Base-by-base conservation (phyloP, 768 basidiomycete species). In the Podaxis mareebaensis region DNA sequence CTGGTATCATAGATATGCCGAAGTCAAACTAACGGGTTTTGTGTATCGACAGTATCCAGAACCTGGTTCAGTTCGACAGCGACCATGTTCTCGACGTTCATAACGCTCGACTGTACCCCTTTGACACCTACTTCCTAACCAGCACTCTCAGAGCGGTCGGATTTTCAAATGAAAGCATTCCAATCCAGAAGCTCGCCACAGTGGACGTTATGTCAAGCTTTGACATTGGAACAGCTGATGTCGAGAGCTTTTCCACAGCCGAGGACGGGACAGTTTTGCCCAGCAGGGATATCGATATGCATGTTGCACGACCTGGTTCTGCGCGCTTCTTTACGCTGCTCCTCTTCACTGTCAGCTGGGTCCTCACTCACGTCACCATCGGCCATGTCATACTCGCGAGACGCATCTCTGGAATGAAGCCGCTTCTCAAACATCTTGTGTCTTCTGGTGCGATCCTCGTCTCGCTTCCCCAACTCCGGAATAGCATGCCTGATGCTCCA, bases 401-500 rank as follows among this genome's bases (percentile, higher is more conserved):
- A 64, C 74, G 73, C 49, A 64, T 75, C 33, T 60, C 67, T 26
- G 75, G 75, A 7, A 62, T 71, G 7, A 73, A 71, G 40, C 61
- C 73, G 20, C 66, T 79, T 24, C 58, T 79, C 38, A 78, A 77
- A 51, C 75, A 81, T 61, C 67, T 83, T 5, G 65, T 78, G 2
- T 78, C 76, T 6, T 74, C 73, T 42, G 76, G 78, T 55, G 76
- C 76, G 11, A 79, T 81, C 40, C 67, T 85, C 13, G 68, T 85
- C 10, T 75, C 75, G 5, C 77, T 85, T 8, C 84, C 83, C 3
- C 82, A 83, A 61, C 64, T 86, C 52, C 74, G 85, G 28, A 78
- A 79, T 57, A 77, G 80, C 24, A 85, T 86, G 84, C 84, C 85
- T 24, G 83, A 85, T 69, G 82, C 81, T 5, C 84, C 84, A 28